Evolutionary conservation across 129 eudicot genomes (phyloP).

Genomic region (Flaveria ramosissima): DNA sequence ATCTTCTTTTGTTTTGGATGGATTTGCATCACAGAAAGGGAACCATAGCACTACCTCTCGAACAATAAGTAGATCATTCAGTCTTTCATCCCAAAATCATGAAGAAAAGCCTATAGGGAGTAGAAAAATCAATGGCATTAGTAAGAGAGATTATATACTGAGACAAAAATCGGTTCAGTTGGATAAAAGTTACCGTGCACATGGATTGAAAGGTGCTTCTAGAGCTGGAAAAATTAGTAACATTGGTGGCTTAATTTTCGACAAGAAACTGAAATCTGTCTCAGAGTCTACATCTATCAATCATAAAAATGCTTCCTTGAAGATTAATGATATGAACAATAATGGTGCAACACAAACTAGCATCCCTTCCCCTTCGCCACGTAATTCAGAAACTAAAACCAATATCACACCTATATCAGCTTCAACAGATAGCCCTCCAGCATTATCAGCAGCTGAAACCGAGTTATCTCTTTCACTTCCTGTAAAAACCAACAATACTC

Average conservation of each 20-base stretch:
- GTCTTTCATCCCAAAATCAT: conserved; percentile 42
- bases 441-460: conserved; percentile 64
- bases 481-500: conserved; percentile 40
- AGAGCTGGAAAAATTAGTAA: conserved; percentile 66
- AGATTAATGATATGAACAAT: conserved; percentile 41
- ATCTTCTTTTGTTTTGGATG: conserved; percentile 35
- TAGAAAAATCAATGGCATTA: conserved; percentile 61
- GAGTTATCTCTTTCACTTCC: conserved; percentile 82
- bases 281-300: conserved; percentile 54
- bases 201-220: conserved; percentile 68
- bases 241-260: conserved; percentile 66
- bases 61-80: conserved; percentile 46
- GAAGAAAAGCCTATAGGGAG: conserved; percentile 60
- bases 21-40: conserved; percentile 45
- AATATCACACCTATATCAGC: conserved; percentile 28
- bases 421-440: conserved; percentile 31
- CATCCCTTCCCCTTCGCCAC: too few relatives aligned
- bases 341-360: conserved; percentile 14
- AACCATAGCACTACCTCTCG: neutral
- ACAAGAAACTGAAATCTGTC: conserved; percentile 64
- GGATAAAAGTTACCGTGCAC: conserved; percentile 69
- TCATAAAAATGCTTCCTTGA: conserved; percentile 53
- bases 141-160: conserved; percentile 72
- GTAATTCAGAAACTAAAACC: too few relatives aligned
- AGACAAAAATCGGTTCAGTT: conserved; percentile 73